Evolutionary conservation across 1,284 basidiomycete genomes (phyloP).

Genomic region (Trichosporon inkin): DNA sequence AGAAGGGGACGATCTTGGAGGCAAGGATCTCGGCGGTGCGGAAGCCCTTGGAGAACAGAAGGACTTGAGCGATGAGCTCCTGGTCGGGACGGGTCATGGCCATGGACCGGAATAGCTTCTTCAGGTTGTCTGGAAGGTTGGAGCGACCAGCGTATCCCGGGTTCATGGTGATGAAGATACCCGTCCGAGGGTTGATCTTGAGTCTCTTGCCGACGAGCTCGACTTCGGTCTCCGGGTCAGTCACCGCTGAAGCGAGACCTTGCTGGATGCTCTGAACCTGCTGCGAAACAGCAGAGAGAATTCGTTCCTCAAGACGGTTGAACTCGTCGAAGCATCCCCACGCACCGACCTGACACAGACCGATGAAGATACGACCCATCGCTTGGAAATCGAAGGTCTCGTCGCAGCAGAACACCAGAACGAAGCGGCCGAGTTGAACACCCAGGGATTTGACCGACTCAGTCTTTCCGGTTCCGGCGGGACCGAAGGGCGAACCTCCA

Average conservation of each 20-base stretch:
- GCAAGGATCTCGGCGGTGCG: conserved; percentile 92
- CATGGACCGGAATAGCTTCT: conserved; percentile 64
- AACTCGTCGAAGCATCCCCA: conserved; percentile 99
- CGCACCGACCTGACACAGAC: conserved; percentile 96
- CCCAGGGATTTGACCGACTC: conserved; percentile 99
- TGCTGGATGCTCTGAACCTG: conserved; percentile 99
- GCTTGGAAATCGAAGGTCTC: conserved; percentile 99
- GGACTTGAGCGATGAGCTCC: conserved; percentile 97
- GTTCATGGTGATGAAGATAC: conserved; percentile 98
- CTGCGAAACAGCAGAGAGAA: conserved; percentile 95
- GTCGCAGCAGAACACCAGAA: conserved; percentile 98
- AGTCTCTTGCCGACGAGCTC: conserved; percentile 93
- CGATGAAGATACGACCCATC: conserved; percentile 98
- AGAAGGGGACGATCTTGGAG: conserved; percentile 97
- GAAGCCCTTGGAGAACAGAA: conserved; percentile 99
- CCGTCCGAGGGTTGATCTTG: conserved; percentile 90
- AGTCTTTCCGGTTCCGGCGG: conserved; percentile 98
- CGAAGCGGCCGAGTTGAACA: conserved; percentile 93
- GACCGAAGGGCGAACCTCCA: conserved; percentile 95
- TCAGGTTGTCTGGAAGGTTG: conserved; percentile 93
- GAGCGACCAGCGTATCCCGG: conserved; percentile 95
- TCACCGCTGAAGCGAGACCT: conserved; percentile 73
- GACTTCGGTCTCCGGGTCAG: conserved; percentile 81
- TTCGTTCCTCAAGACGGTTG: conserved; percentile 96
- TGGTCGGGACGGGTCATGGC: conserved; percentile 98